phyloP scores from a whole-genome alignment of 345 rosid genomes.

The Dimocarpus longan region DNA sequence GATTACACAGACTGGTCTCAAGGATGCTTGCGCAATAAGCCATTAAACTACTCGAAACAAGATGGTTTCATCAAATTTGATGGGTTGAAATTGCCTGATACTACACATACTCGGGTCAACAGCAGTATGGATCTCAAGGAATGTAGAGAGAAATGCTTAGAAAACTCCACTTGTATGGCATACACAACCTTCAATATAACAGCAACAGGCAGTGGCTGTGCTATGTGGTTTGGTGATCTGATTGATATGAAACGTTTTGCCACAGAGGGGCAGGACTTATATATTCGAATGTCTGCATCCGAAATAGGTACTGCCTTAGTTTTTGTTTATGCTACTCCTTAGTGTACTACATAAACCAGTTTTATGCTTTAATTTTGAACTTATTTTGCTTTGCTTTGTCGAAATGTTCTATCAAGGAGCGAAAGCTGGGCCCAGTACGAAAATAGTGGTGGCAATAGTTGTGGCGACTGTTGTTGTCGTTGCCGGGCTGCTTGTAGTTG shows the following conservation, averaged over 20 bases:
- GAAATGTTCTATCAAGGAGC: background rate
- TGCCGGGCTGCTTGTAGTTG: constrained; percentile 3
- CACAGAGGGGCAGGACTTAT: constrained; percentile 34
- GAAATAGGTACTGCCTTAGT: constrained; percentile 32
- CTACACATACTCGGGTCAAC: constrained; percentile 28
- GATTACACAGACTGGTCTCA: constrained; percentile 41
- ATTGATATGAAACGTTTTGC: constrained; percentile 31
- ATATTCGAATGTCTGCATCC: constrained; percentile 34
- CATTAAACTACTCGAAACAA: constrained; percentile 27
- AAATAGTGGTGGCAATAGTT: background rate
- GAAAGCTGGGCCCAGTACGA: background rate
- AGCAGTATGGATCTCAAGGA: constrained; percentile 32
- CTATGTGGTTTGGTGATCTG: constrained; percentile 43
- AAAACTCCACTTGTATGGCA: constrained; percentile 46
- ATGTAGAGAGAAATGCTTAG: constrained; percentile 38
- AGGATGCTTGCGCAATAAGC: constrained; percentile 42
- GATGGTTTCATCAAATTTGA: constrained; percentile 38
- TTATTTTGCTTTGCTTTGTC: background rate
- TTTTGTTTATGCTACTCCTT: background rate
- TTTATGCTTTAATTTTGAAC: background rate
- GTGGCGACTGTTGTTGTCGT: background rate
- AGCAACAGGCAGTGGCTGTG: constrained; percentile 41
- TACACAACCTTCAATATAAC: constrained; percentile 32
- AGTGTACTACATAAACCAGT: background rate
- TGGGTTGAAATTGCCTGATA: constrained; percentile 44